Base-by-base conservation (phyloP, 192 early-diverging fungal species). In the Coemansia sp. region DNA sequence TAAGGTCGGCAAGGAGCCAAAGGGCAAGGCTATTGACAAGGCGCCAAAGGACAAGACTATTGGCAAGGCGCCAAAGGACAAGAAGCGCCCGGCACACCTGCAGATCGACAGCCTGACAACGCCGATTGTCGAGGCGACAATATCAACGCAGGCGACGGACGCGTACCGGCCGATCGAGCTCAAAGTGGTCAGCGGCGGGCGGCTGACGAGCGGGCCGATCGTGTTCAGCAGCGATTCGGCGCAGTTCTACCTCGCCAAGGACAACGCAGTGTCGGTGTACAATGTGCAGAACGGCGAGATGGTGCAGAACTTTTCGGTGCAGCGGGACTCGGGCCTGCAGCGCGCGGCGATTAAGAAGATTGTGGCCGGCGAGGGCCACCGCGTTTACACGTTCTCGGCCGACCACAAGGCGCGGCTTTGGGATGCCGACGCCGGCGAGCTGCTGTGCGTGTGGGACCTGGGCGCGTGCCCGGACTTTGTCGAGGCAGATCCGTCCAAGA, bases 181-280 rank as follows among this genome's bases (percentile, higher is more conserved):
- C 1, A 78, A 67, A 54, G 38, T 56, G 10, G 70, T 78, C 4
- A 78, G 69, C 56, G 75, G 75, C 35, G 75, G 75, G 18, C 30
- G 52, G 5, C 57, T 78, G 27, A 78, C 69, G 21, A 54, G 64
- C 55, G 61, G 63, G 2, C 64, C 69, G 0, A 46, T 78, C 21
- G 69, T 68, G 44, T 78, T 78, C 51, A 78, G 75, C 68, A 42
- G 45, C 50, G 75, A 78, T 69, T 71, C 75, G 16, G n/a, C 54
- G n/a, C 55, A 64, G 42, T 78, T 78, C 27, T 78, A 68, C 31
- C 42, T 78, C 28, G 61, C 66, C 61, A 78, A 78, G 55, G 68
- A 71, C 58, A 67, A 65, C 47, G 64, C 75, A 0, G 69, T 78
- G 22, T 69, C 69, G 0, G 75, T 71, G 11, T 78, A 78, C 62